These are phyloP conservation scores for Podila epicladia DNA, from an alignment of 192 early-diverging fungal species.

Conservation along the genomic window DNA sequence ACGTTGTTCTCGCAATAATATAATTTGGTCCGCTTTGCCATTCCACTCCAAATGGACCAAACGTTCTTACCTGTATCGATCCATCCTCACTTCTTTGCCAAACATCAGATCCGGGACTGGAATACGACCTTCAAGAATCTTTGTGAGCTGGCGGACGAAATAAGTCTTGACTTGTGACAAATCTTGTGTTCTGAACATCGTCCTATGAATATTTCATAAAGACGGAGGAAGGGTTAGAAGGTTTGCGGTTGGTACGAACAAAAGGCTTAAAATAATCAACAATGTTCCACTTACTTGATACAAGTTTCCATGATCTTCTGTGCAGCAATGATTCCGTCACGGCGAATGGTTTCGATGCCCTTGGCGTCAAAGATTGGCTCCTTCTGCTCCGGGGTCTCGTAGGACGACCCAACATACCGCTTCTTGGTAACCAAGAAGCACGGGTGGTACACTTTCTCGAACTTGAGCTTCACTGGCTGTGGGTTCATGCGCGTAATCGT, in stretches of 20 bases:
- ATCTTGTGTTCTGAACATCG: slow-evolving; percentile 84
- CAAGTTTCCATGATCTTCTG: slow-evolving; percentile 82
- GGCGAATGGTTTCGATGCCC: slow-evolving; percentile 93
- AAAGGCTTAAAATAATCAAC: background rate
- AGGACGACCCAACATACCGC: slow-evolving; percentile 92
- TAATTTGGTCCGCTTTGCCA: background rate
- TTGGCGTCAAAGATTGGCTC: slow-evolving; percentile 92
- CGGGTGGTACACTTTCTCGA: slow-evolving; percentile 95
- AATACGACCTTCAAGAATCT: slow-evolving; percentile 73
- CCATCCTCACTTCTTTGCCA: slow-evolving; percentile 87
- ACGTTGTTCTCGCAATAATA: background rate
- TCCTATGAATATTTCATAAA: slow-evolving; percentile 39
- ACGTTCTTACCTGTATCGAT: slow-evolving; percentile 70
- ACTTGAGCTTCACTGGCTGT: slow-evolving; percentile 87
- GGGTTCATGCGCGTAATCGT: slow-evolving; percentile 80
- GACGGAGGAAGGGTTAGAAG: background rate
- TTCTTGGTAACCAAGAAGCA: slow-evolving; percentile 93
- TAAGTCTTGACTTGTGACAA: slow-evolving; percentile 83
- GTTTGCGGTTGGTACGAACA: background rate
- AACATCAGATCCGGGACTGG: slow-evolving; percentile 87
- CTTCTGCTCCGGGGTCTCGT: slow-evolving; percentile 66
- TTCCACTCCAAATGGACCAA: background rate
- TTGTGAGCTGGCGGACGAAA: slow-evolving; percentile 74
- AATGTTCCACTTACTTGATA: slow-evolving; percentile 64
- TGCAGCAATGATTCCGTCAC: slow-evolving; percentile 85